Evolutionary conservation across 345 rosid species (phyloP), one percentile per base, ranked within the genome.

Genomic region (Pistacia integerrima): DNA sequence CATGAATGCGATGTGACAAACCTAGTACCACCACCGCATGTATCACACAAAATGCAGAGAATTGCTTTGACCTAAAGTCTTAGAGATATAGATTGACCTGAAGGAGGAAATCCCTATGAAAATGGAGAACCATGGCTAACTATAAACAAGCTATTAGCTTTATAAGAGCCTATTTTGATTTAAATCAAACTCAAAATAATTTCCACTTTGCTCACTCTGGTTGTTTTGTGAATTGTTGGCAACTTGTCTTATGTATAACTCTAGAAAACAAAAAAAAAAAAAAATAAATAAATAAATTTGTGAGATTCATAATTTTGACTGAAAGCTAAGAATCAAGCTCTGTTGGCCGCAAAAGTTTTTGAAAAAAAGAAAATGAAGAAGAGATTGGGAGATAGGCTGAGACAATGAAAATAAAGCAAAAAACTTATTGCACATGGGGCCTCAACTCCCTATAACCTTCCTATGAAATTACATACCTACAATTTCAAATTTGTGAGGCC

Each of bases 311-410:
- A 8, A 20, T n/a, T 20, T 33, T 35, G 66, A 36, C 36, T 38
- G 22, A 65, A 65, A 58, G 46, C 46, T 58, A 59, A 59, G 48
- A 58, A 58, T 46, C 66, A 72, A 60, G 51, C 64, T n/a, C 36
- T 22, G 11, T 11, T 72, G 22, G 22, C 16, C 56, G 41, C 25
- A 61, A 58, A 41, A 72, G 7, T 59, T n/a, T 18, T 17, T 12
- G 22, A 41, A 59, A 71, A 25, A 68, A 68, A 49, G 11, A 56
- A 56, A 72, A 14, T 44, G 38, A 72, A 57, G 41, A 44, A 25
- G 17, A 57, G 35, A 38, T 20, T 71, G 22, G 36, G 38, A 71
- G 62, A 10, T 13, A 3, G 52, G 20, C 25, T 2, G 11, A 49
- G 64, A 20, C 67, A 7, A 64, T 16, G 12, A 36, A 16, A 35